These are phyloP conservation scores for Limnomonas spitsbergensis DNA, from an alignment of 139 green algal genomes.

Conservation along the genomic window DNA sequence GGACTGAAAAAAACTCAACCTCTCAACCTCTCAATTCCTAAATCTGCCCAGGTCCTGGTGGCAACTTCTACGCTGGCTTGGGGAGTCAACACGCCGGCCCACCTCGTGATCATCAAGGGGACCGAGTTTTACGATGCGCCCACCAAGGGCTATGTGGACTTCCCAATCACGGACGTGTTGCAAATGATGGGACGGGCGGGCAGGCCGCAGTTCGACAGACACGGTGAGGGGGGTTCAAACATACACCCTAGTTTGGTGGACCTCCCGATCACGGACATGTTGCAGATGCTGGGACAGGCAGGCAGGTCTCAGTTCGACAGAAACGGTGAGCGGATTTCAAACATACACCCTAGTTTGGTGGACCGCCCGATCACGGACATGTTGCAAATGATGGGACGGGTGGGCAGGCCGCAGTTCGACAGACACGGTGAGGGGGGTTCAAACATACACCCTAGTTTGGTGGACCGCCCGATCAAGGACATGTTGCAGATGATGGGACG, in stretches of 20 bases:
- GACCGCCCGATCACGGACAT: constrained; percentile 96
- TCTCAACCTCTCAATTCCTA: no score
- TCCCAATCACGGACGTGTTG: constrained; percentile 93
- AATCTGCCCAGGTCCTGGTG: constrained; percentile 72
- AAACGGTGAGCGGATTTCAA: constrained; percentile 94
- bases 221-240: constrained; percentile 36
- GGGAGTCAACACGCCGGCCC: constrained; percentile 92
- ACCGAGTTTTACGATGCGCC: constrained; percentile 92
- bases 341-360: constrained; percentile 82
- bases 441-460: constrained; percentile 84
- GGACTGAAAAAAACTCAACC: no score
- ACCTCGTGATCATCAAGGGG: constrained; percentile 96
- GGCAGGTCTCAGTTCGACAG: no score
- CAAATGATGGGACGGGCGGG: constrained; percentile 88
- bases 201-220: constrained; percentile 88
- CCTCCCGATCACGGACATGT: no score
- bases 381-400: constrained; percentile 86
- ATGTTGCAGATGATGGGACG: constrained; percentile 89
- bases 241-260: no score
- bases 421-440: constrained; percentile 45
- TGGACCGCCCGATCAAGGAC: constrained; percentile 95
- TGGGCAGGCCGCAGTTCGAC: constrained; percentile 92
- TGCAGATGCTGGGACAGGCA: no score
- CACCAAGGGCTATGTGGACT: constrained; percentile 82
- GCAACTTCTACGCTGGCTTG: constrained; percentile 89